These are phyloP conservation scores for Apiospora sp. DNA, from an alignment of 2,329 filamentous ascomycete genomes.

Conservation along the genomic window DNA sequence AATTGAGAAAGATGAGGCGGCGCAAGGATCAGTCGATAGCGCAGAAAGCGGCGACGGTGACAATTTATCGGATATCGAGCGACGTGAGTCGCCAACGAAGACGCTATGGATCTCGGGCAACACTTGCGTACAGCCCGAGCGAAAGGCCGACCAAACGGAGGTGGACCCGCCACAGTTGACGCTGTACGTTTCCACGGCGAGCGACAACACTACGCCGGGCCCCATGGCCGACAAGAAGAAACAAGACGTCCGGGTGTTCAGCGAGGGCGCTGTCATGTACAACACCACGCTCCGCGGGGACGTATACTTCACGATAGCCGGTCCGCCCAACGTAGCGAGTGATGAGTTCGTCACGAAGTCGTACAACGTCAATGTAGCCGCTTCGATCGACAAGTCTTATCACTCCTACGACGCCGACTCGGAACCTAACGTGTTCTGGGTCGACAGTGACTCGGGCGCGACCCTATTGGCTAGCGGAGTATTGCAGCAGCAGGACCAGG, in stretches of 20 bases:
- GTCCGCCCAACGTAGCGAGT: constrained; percentile 65
- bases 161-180: constrained; percentile 74
- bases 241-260: constrained; percentile 61
- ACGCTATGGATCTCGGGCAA: constrained; percentile 85
- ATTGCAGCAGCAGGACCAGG: constrained; percentile 50
- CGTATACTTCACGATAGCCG: constrained; percentile 79
- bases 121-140: constrained; percentile 79
- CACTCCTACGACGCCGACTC: constrained; percentile 66
- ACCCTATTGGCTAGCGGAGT: constrained; percentile 83
- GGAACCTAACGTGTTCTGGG: constrained; percentile 71
- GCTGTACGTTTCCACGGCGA: constrained; percentile 76
- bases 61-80: constrained; percentile 31
- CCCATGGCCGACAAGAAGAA: constrained; percentile 57
- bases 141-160: constrained; percentile 52
- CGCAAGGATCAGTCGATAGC: constrained; percentile 28
- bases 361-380: constrained; percentile 85
- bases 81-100: constrained; percentile 45
- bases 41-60: constrained; percentile 32
- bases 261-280: constrained; percentile 74
- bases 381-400: constrained; percentile 81
- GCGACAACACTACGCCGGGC: constrained; percentile 70
- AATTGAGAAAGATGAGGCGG: neutral
- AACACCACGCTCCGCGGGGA: constrained; percentile 68
- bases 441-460: constrained; percentile 84
- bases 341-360: constrained; percentile 55